Evolutionary conservation across 768 basidiomycete species (phyloP).

Genomic region (Polyporus arcularius): DNA sequence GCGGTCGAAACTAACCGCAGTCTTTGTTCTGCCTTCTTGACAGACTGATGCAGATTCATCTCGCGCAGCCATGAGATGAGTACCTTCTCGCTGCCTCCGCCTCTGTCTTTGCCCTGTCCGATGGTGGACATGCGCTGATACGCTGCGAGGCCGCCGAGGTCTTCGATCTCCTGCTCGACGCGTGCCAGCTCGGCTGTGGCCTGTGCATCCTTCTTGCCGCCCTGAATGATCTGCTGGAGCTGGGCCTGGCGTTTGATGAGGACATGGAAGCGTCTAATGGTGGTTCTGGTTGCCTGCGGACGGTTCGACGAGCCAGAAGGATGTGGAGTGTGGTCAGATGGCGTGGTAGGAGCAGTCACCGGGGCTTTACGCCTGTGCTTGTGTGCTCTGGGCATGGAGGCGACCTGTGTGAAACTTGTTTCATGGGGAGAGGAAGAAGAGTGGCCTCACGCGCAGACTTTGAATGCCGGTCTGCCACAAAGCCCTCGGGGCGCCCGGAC

Average conservation of each 20-base stretch:
- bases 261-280: conserved; percentile 81
- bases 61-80: conserved; percentile 76
- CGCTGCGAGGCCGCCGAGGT: conserved; percentile 73
- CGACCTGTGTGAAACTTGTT: too few relatives aligned
- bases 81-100: conserved; percentile 86
- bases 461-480: too few relatives aligned
- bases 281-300: conserved; percentile 61
- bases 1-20: conserved; percentile 39
- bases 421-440: too few relatives aligned
- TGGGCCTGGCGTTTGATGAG: conserved; percentile 70
- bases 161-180: conserved; percentile 63
- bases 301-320: conserved; percentile 45
- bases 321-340: conserved; percentile 8
- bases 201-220: neutral
- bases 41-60: conserved; percentile 30
- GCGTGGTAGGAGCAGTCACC: conserved; percentile 34
- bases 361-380: conserved; percentile 47
- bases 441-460: too few relatives aligned
- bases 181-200: conserved; percentile 40
- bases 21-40: conserved; percentile 24
- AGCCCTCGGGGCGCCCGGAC: too few relatives aligned
- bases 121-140: conserved; percentile 85
- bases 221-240: conserved; percentile 38
- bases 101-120: conserved; percentile 80
- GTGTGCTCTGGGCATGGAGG: conserved; percentile 40